Percentiles rank a stretch among this genome's conserved stretches.
Conservation (phyloP, 2,329 filamentous ascomycete species). For the Fusarium sp. region DNA sequence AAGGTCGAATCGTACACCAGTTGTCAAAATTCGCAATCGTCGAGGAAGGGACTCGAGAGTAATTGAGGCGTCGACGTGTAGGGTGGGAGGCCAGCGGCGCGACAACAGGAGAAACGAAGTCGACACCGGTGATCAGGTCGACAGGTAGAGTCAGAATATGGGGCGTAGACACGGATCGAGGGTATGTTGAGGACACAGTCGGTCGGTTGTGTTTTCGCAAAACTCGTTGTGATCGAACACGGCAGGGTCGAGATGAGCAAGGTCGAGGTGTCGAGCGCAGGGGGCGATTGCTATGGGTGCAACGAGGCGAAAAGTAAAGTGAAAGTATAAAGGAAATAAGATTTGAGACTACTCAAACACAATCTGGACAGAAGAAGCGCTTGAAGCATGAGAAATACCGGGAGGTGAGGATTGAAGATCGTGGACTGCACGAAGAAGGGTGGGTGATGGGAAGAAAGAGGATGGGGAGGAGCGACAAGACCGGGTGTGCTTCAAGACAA, state of each 20-base stretch:
- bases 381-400: slow-evolving; percentile 41
- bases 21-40: slow-evolving; percentile 36
- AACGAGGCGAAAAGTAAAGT: slow-evolving; percentile 14
- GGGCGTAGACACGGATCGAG: slow-evolving; percentile 39
- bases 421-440: slow-evolving; percentile 54
- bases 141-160: slow-evolving; percentile 30
- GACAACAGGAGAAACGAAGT: slow-evolving; percentile 29
- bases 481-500: slow-evolving; percentile 51
- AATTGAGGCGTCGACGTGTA: slow-evolving; percentile 26
- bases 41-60: slow-evolving; percentile 35
- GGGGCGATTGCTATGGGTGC: slow-evolving; percentile 35
- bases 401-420: slow-evolving; percentile 47
- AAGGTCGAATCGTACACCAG: slow-evolving; percentile 10
- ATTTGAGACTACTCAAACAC: slow-evolving; percentile 48
- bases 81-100: slow-evolving; percentile 40
- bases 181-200: slow-evolving; percentile 42
- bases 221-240: slow-evolving; percentile 51
- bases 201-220: slow-evolving; percentile 51
- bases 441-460: slow-evolving; percentile 53
- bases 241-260: slow-evolving; percentile 47
- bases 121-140: slow-evolving; percentile 14
- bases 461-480: slow-evolving; percentile 57
- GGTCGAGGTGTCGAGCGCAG: slow-evolving; percentile 47
- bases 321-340: slow-evolving; percentile 28
- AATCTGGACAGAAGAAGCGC: slow-evolving; percentile 39